phyloP scores from a whole-genome alignment of 306 rosid species.

The Cucurbita ficifolia region DNA sequence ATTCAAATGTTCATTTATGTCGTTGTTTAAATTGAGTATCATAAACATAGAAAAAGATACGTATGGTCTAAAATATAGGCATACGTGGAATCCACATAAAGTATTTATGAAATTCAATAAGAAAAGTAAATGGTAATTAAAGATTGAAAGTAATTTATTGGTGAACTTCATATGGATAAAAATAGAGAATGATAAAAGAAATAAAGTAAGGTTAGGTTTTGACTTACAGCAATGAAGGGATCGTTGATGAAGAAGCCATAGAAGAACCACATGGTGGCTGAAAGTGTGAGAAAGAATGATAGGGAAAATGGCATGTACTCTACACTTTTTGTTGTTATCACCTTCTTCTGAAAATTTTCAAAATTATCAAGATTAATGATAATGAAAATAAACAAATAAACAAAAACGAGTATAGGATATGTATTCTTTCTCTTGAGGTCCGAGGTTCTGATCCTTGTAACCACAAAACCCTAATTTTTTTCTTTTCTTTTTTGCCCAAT shows the following conservation, averaged over 20 bases:
- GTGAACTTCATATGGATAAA: background rate
- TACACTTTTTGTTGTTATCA: conserved; percentile 45
- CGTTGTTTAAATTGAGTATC: too few relatives aligned
- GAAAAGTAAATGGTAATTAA: background rate
- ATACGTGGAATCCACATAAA: background rate
- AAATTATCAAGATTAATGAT: background rate
- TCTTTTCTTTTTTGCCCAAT: too few relatives aligned
- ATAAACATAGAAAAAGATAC: too few relatives aligned
- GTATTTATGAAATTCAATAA: background rate
- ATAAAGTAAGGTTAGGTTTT: background rate
- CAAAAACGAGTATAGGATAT: too few relatives aligned
- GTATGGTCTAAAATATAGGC: too few relatives aligned
- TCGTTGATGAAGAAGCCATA: conserved; percentile 42
- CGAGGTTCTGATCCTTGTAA: too few relatives aligned
- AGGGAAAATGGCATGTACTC: conserved; percentile 51
- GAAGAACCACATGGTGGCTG: conserved; percentile 58
- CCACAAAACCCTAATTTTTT: too few relatives aligned
- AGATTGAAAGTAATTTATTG: background rate
- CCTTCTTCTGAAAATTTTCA: conserved; percentile 38
- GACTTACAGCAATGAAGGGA: conserved; percentile 45
- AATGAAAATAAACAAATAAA: background rate
- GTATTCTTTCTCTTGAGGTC: too few relatives aligned
- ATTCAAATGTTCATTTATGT: too few relatives aligned
- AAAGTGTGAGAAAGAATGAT: conserved; percentile 39
- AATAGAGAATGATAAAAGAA: background rate